Base-by-base conservation (phyloP, 345 rosid species). In the Eutrema heterophyllum region DNA sequence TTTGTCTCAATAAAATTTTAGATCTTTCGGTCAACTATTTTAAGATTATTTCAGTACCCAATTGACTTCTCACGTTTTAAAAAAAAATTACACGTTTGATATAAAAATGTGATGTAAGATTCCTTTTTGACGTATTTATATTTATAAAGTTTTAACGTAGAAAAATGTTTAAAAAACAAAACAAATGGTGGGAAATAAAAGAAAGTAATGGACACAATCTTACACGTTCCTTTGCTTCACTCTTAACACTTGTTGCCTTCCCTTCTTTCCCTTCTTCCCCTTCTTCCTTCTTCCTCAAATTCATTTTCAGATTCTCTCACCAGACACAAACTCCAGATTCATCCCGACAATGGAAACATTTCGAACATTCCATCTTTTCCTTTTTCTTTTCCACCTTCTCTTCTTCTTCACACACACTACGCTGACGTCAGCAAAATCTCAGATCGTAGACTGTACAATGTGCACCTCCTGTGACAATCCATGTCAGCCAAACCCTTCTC, bases 391-490 rank as follows among this genome's bases (percentile, higher is more conserved):
- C 0, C 41, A 69, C 70, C 39, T 62, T 48, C 10, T 55, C 32
- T 56, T 72, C 24, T 59, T 73, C 74, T 12, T 64, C 12, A 13
- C 73, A 9, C n/a, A 55, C 64, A 29, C 74, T 27, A 21, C 75
- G 1, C 46, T 81, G 1, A 49, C 72, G 12, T 21, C 87, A 46
- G 78, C 84, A 35, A 18, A 24, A 51, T 75, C 85, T 79, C 86
- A 86, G 78, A 35, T 53, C 69, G 76, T 72, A 70, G 92, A 87
- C 26, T 95, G 98, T 81, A 89, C 97, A 80, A 86, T 90, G 98
- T 95, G 99, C 83, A 64, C 98, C 29, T 75, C 89, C 1, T 92
- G 99, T 30, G 88, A 87, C 26, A 86, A 83, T 60, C 96, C 94
- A 12, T 86, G 88, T 74, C 82, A 72, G 27, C 84, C 74, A 67